Base-by-base conservation (phyloP, 805 yeast genomes). In the Hanseniaspora guilliermondii region DNA sequence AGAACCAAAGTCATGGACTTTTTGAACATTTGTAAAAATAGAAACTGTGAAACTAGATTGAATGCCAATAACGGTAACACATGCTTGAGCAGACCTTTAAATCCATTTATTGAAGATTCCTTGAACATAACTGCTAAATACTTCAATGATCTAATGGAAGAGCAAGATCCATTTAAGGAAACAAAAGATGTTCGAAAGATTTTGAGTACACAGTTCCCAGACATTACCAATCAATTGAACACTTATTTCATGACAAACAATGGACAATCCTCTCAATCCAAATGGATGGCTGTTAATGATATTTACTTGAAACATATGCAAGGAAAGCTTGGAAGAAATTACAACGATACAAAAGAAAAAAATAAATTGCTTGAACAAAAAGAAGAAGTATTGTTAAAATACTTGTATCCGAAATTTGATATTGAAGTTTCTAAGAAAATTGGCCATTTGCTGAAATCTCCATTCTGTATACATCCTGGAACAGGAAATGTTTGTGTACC, bases 401-500 rank as follows among this genome's bases (percentile, higher is more conserved):
- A 85, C 57, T 69, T 87, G 72, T 91, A 91, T 67, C 98, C 98
- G 42, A 77, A 96, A 62, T 74, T 93, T 58, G 98, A 93, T 77
- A 81, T 85, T 48, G 95, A 89, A 67, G 98, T 93, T 36, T 85
- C 97, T 7, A 77, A 83, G 60, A 93, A 85, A 65, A 74, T 89
- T 63, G 87, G 82, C 69, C 98, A 93, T 72, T 80, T 93, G 69
- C 76, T 93, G 61, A 93, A 93, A 65, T 85, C 97, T 1, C 98
- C 98, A 17, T 93, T 93, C 66, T 91, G 97, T 71, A 82, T 93
- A 42, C 98, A 93, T 67, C 98, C 98, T 1, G 82, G 87, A 2
- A 93, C 98, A 0, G 96, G 96, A 7, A 84, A 86, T 62, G 85
- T 93, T 3, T 93, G 97, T 77, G 96, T 93, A 7, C 96, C 97